Base-by-base conservation (phyloP, 192 early-diverging fungal species). In the Oehlia diaphana region DNA sequence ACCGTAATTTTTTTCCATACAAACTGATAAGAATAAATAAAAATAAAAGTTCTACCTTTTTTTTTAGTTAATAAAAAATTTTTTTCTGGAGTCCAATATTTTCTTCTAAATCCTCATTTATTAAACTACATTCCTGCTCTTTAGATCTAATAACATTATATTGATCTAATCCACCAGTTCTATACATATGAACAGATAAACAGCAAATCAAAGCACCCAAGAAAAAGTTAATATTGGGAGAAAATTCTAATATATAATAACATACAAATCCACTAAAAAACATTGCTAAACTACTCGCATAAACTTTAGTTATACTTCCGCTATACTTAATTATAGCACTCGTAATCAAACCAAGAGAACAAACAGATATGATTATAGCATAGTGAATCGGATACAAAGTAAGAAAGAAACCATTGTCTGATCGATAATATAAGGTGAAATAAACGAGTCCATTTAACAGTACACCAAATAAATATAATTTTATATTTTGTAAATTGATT, bases 311-410 rank as follows among this genome's bases (percentile, higher is more conserved):
- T 33, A 84, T 84, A 26, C 79, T 82, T 1, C 84, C 84, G 33
- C 80, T 79, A 79, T 82, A 84, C 64, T 82, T 84, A 68, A 84
- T 84, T 75, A 84, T 84, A 23, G 81, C 84, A 19, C 81, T 82
- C 35, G 84, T 82, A 35, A 84, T 80, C 5, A 84, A 53, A 26
- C 84, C 84, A 70, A 84, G 28, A 6, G 79, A 82, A 7, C 79
- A 81, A 33, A 79, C 78, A 19, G 81, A 77, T 65, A 82, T 12
- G 1, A 84, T 76, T 63, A 84, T 78, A 35, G 80, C 73, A 49
- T 77, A 80, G 58, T 84, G 84, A 49, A 84, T 81, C 4, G 77
- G 77, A 31, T 69, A 77, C 53, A 82, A 81, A 28, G 82, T 79
- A 1, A 78, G 69, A 58, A 80, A 84, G 66, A 84, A 84, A 39